Conservation (phyloP, 2,329 filamentous ascomycete genomes). For the Diaporthe helianthi region DNA sequence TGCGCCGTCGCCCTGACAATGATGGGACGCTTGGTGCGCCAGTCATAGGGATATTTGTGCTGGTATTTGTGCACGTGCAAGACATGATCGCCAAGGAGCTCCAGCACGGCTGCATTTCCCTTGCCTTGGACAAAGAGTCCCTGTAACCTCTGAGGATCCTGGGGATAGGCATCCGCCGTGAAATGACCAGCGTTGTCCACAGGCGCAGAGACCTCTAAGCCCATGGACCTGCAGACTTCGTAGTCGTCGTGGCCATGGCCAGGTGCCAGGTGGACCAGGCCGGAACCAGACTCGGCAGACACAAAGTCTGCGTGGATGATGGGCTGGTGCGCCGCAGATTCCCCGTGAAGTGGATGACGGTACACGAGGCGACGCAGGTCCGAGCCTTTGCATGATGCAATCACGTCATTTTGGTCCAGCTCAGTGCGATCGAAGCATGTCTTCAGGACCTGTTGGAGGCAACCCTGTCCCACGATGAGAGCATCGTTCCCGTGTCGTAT, state of each 20-base stretch:
- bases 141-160: slow-evolving; percentile 67
- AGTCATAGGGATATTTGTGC: slow-evolving; percentile 98
- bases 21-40: slow-evolving; percentile 92
- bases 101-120: slow-evolving; percentile 60
- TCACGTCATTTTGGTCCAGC: slow-evolving; percentile 46
- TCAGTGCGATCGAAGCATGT: slow-evolving; percentile 55
- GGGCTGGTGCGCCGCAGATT: slow-evolving; percentile 63
- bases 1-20: slow-evolving; percentile 92
- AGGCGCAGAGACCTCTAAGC: slow-evolving; percentile 79
- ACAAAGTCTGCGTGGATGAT: slow-evolving; percentile 90
- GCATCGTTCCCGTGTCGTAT: slow-evolving; percentile 64
- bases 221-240: slow-evolving; percentile 74
- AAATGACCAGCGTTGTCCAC: slow-evolving; percentile 84
- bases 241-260: slow-evolving; percentile 98
- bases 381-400: slow-evolving; percentile 55
- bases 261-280: slow-evolving; percentile 92
- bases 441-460: slow-evolving; percentile 66
- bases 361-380: slow-evolving; percentile 73
- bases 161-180: slow-evolving; percentile 79
- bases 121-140: slow-evolving; percentile 67
- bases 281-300: slow-evolving; percentile 86
- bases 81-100: slow-evolving; percentile 70
- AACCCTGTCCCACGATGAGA: slow-evolving; percentile 74
- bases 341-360: slow-evolving; percentile 71
- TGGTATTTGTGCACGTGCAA: slow-evolving; percentile 73